These are phyloP conservation scores for Backusella sp. DNA, from an alignment of 192 early-diverging fungal genomes.

Conservation along the genomic window DNA sequence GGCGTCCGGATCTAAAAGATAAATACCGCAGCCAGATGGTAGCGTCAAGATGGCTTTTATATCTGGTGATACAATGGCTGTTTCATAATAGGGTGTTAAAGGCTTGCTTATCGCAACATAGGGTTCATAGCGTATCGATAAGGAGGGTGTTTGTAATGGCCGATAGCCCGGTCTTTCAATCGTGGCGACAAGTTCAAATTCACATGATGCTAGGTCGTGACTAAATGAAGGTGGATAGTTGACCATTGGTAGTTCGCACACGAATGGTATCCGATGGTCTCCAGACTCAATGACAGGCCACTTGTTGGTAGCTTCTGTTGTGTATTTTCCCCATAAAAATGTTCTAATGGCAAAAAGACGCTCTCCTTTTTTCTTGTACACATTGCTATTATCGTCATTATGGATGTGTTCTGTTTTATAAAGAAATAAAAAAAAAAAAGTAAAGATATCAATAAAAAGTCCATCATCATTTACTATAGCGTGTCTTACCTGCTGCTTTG, in stretches of 20 bases:
- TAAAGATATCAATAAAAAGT: background rate
- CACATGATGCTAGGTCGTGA: constrained; percentile 10
- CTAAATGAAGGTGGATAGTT: constrained; percentile 31
- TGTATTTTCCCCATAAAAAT: constrained; percentile 24
- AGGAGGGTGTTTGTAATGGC: constrained; percentile 12
- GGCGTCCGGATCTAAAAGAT: background rate
- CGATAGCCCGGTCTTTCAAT: constrained; percentile 17
- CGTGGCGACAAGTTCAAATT: constrained; percentile 7
- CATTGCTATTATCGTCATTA: constrained; percentile 12
- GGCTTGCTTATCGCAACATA: background rate
- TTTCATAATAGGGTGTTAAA: background rate
- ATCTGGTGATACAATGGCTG: background rate
- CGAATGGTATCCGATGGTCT: constrained; percentile 27
- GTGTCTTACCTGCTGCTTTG: constrained; percentile 25
- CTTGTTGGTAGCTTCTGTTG: background rate
- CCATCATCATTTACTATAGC: background rate
- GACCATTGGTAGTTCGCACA: constrained; percentile 31
- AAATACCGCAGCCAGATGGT: background rate
- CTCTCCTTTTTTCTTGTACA: background rate
- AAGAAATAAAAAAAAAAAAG: background rate
- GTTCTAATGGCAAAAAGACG: constrained; percentile 23
- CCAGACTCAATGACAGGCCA: constrained; percentile 33
- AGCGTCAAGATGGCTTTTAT: background rate
- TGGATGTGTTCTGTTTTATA: background rate
- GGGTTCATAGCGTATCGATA: background rate